Base-by-base conservation (phyloP, 2,329 filamentous ascomycete genomes). In the Hirsutella rhossiliensis region DNA sequence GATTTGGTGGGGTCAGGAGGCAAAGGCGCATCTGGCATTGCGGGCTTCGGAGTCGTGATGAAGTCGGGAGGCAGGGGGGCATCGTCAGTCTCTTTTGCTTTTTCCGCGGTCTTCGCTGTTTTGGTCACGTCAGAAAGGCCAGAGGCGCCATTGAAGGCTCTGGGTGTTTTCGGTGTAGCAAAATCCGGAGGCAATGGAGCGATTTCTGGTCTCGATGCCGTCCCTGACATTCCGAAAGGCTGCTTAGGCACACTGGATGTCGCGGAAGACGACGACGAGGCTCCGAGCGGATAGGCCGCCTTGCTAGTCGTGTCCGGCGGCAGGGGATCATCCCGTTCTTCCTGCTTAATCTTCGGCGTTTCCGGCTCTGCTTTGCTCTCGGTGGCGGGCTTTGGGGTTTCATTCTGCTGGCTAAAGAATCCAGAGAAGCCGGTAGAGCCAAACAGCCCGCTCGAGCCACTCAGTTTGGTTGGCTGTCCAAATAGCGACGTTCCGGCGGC, bases 251-350 rank as follows among this genome's bases (percentile, higher is more conserved):
- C 50, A 51, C 55, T 60, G 44, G 71, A 69, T 43, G 62, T 58
- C 48, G 65, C 62, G 40, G 73, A 76, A 47, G 73, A 75, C 38
- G 71, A 73, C 31, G 69, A 71, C 17, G 71, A 73, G 47, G 73
- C 69, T 40, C 68, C 71, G 34, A 74, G 50, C 41, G 65, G 60
- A 53, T 68, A 76, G 42, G 62, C 57, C 46, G 62, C 58, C 63
- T 71, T 76, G 65, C 73, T 78, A 43, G 66, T 76, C 45, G 71
- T 61, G 48, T 78, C 73, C 19, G 75, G 73, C 30, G 75, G 74
- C 5, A 78, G 59, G 45, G 75, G 73, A 19, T 54, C 59, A 47
- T 63, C 63, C 45, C 57, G 51, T 32, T 63, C 60, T 31, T 59
- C 58, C 34, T 55, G 48, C 49, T 68, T 71, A 40, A 61, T 56